Conservation (phyloP, 108 stramenopile species). For the Cyclotella kingstonii region DNA sequence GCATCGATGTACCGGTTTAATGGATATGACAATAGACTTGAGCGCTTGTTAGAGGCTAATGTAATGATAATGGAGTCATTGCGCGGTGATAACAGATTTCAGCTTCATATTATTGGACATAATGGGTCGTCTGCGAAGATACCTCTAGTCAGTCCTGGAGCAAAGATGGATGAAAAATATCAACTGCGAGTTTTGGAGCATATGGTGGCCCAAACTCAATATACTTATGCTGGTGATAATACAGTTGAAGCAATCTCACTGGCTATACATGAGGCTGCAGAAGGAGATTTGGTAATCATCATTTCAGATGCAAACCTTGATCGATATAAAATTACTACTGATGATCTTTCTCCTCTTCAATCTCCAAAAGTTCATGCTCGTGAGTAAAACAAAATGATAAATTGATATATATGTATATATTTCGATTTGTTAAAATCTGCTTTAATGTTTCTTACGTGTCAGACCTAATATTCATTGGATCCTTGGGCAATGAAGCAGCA, state of each 20-base stretch:
- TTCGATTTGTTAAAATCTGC: not conserved
- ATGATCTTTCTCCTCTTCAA: constrained; percentile 47
- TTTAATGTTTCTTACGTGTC: not conserved
- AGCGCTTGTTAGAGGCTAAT: constrained; percentile 76
- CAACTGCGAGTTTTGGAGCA: constrained; percentile 66
- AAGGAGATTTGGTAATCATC: constrained; percentile 62
- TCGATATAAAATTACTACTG: constrained; percentile 76
- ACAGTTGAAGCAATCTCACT: constrained; percentile 81
- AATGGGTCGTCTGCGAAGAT: constrained; percentile 63
- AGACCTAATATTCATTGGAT: constrained; percentile 67
- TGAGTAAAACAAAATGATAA: not conserved
- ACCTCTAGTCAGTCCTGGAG: constrained; percentile 55
- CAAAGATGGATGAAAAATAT: constrained; percentile 53
- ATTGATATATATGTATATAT: not conserved
- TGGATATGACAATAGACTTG: constrained; percentile 75
- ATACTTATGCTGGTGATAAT: constrained; percentile 73
- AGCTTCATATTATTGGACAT: constrained; percentile 75
- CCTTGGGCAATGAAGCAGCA: constrained; percentile 65
- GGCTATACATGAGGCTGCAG: constrained; percentile 50
- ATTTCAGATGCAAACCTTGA: constrained; percentile 86
- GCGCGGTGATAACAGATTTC: constrained; percentile 57
- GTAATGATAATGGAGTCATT: constrained; percentile 87
- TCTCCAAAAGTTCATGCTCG: constrained; percentile 50
- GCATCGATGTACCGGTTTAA: constrained; percentile 94
- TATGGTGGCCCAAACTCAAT: constrained; percentile 93